Percentiles rank a stretch among this genome's conserved stretches.
These are phyloP conservation scores for Carex parvula DNA, from an alignment of 176 grass and related monocot species.

Conservation along the genomic window DNA sequence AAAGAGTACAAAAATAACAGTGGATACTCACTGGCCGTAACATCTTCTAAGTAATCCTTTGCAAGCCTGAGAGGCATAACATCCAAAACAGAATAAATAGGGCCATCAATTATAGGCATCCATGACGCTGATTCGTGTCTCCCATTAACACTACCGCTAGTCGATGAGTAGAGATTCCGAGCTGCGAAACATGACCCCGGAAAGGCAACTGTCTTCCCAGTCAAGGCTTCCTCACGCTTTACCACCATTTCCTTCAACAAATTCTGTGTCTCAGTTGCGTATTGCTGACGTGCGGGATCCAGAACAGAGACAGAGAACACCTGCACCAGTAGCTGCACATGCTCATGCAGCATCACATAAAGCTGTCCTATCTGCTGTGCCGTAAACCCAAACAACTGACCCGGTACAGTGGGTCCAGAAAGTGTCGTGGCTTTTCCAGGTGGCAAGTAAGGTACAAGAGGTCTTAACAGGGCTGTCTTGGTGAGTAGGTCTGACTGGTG, in stretches of 20 bases:
- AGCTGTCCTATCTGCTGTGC: conserved; percentile 67
- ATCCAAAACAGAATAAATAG: conserved; percentile 74
- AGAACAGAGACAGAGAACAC: conserved; percentile 85
- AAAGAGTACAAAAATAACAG: background rate
- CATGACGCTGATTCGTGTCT: conserved; percentile 36
- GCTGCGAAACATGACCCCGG: conserved; percentile 40
- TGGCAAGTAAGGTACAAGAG: conserved; percentile 52
- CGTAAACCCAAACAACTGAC: conserved; percentile 62
- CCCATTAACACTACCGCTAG: conserved; percentile 35
- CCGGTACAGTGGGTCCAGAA: conserved; percentile 26
- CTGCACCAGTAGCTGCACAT: conserved; percentile 87
- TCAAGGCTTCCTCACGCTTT: conserved; percentile 64
- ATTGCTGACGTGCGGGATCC: conserved; percentile 58
- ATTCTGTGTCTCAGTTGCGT: conserved; percentile 54
- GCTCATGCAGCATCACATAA: conserved; percentile 77
- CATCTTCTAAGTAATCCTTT: conserved; percentile 67
- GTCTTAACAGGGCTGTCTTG: conserved; percentile 41
- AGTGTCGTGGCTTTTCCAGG: too few species aligned
- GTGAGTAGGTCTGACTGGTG: conserved; percentile 23
- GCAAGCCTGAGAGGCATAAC: conserved; percentile 57
- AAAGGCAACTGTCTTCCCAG: conserved; percentile 43
- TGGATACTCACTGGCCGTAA: conserved; percentile 48
- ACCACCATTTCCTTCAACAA: conserved; percentile 76
- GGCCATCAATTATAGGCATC: conserved; percentile 53
- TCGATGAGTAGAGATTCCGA: conserved; percentile 38